Evolutionary conservation across 495 filamentous ascomycete species (phyloP).

Genomic region (Penicillium paxilli): DNA sequence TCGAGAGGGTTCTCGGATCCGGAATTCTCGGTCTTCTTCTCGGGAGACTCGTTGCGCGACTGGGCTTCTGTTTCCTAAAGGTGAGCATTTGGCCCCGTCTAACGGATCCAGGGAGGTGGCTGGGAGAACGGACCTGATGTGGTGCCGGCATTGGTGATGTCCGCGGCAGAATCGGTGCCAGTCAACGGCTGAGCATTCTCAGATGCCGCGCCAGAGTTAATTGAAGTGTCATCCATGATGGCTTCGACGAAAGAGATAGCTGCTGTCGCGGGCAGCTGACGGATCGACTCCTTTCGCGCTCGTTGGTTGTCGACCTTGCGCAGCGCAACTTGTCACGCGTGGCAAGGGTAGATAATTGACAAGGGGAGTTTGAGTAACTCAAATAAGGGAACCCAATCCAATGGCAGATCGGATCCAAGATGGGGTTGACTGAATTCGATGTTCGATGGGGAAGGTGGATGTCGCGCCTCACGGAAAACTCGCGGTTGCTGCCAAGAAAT

Average conservation of each 20-base stretch:
- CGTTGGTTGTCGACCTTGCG: conserved; percentile 14
- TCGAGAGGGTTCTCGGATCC: conserved; percentile 81
- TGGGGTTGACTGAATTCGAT: conserved; percentile 25
- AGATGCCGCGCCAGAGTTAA: conserved; percentile 23
- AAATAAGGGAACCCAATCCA: conserved; percentile 9
- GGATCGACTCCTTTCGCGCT: conserved; percentile 33
- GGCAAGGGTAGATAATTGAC: neutral
- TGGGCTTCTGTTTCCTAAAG: conserved; percentile 24
- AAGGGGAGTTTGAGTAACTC: neutral
- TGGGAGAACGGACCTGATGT: conserved; percentile 32
- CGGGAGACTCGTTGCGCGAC: conserved; percentile 32
- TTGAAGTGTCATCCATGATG: conserved; percentile 42
- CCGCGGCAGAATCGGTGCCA: conserved; percentile 28
- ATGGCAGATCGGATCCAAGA: conserved; percentile 15
- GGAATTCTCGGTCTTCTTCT: conserved; percentile 24
- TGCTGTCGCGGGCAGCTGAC: conserved; percentile 37
- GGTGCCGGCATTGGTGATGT: conserved; percentile 25
- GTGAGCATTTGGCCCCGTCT: neutral
- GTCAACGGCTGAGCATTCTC: conserved; percentile 31
- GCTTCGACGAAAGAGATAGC: conserved; percentile 22
- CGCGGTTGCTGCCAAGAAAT: conserved; percentile 27
- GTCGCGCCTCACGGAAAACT: conserved; percentile 35
- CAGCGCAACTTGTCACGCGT: conserved; percentile 14
- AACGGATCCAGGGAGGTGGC: conserved; percentile 16
- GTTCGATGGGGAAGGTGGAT: conserved; percentile 26